Evolutionary conservation across 768 basidiomycete genomes (phyloP).

Genomic region (Tubosaeta brunneosetosa): DNA sequence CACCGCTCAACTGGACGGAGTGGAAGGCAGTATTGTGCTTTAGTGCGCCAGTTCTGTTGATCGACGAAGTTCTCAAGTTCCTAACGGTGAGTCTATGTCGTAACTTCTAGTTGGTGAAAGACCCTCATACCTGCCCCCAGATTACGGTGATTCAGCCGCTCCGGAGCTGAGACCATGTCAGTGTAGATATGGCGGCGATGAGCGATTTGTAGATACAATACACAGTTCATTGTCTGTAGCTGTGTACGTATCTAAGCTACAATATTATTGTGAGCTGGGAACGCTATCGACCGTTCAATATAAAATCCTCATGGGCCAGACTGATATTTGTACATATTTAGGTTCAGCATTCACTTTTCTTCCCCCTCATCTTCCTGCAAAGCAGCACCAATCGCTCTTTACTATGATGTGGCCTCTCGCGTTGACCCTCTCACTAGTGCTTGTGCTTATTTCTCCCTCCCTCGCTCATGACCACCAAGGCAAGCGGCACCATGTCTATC

Average conservation of each 20-base stretch:
- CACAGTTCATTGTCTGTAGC: not conserved
- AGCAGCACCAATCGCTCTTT: constrained; percentile 21
- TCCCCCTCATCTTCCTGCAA: not conserved
- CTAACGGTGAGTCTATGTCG: constrained; percentile 50
- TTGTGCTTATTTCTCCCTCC: constrained; percentile 16
- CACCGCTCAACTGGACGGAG: constrained; percentile 89
- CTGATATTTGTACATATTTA: too few species aligned
- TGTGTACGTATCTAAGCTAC: too few species aligned
- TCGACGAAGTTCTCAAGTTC: constrained; percentile 90
- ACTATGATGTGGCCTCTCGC: constrained; percentile 22
- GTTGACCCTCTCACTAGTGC: constrained; percentile 15
- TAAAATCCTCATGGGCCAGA: constrained; percentile 4
- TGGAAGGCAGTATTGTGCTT: constrained; percentile 92
- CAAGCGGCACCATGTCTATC: constrained; percentile 21
- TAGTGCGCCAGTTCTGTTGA: constrained; percentile 80
- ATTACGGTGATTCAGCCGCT: constrained; percentile 56
- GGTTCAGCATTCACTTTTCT: not conserved
- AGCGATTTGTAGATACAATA: not conserved
- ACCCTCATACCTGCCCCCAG: constrained; percentile 26
- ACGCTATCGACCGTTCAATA: not conserved
- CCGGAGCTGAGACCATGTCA: constrained; percentile 36
- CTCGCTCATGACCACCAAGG: constrained; percentile 20
- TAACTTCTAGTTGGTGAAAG: not conserved
- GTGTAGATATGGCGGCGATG: not conserved
- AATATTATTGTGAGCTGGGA: too few species aligned